Evolutionary conservation across 306 rosid genomes (phyloP).

Genomic region (Echinosophora koreensis): DNA sequence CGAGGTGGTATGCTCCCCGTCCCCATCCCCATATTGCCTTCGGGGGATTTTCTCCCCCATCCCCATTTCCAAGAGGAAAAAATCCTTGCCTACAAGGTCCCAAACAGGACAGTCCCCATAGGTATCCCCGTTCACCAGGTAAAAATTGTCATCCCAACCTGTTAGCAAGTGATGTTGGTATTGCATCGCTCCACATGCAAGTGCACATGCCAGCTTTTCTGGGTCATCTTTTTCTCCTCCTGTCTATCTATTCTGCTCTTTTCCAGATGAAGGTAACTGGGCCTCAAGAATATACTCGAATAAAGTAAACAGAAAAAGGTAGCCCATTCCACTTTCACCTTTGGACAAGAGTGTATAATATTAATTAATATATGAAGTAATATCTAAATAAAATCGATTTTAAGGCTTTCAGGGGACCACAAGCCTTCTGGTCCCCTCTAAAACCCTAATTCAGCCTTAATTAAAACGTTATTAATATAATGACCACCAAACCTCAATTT

Average conservation of each 20-base stretch:
- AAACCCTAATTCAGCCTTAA: background rate
- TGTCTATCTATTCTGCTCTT: background rate
- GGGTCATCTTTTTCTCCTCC: slow-evolving; percentile 10
- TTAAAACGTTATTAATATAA: background rate
- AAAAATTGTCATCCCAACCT: too few species aligned
- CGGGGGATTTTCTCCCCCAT: too few species aligned
- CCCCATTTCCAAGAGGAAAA: too few species aligned
- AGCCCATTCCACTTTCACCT: background rate
- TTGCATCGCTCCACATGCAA: slow-evolving; percentile 34
- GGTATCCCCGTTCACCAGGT: too few species aligned
- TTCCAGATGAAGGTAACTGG: slow-evolving; percentile 3
- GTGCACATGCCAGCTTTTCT: slow-evolving; percentile 24
- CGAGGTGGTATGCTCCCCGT: too few species aligned
- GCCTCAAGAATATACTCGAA: slow-evolving; percentile 43
- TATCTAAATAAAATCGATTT: background rate
- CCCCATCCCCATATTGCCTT: too few species aligned
- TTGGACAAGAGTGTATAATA: background rate
- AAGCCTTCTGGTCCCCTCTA: background rate
- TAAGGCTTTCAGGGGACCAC: background rate
- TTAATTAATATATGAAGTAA: too few species aligned
- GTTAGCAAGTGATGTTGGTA: slow-evolving; percentile 10
- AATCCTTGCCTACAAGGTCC: too few species aligned
- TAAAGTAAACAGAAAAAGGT: background rate
- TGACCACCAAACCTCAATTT: background rate
- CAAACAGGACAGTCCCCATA: too few species aligned